Base-by-base conservation (phyloP, 2,329 filamentous ascomycete genomes). In the Ustilaginoidea virens region DNA sequence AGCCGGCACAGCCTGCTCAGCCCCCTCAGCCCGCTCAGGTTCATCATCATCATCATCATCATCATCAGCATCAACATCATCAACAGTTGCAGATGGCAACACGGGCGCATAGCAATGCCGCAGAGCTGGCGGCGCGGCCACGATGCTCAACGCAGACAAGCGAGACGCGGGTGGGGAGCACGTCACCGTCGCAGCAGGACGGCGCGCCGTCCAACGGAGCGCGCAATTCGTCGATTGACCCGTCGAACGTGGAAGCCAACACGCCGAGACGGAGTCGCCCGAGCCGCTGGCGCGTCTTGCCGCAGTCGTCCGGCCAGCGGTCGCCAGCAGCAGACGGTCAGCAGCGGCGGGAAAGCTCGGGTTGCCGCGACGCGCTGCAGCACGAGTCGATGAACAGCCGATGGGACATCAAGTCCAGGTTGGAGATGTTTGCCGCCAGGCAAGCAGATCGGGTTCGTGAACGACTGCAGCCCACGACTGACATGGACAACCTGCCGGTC, bases 391-490 rank as follows among this genome's bases (percentile, higher is more conserved):
- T 32, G 12, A 32, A 41, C 11, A 40, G 43, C 15, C 51, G 59
- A 23, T 75, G 71, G 70, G 69, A 74, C 40, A 40, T 76, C 7
- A 61, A 60, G 19, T 55, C 55, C 7, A 60, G 69, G 10, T 44
- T 76, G 2, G 72, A 77, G 34, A 64, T 73, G 27, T 75, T 75
- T 39, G 69, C 70, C 1, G 67, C 58, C 1, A 61, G 58, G 6
- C 69, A 75, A 36, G 72, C 69, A 1, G 71, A 76, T 36, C 66
- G 59, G 42, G 46, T 75, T 5, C 56, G 69, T 7, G 70, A 75
- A 31, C 61, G 55, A 33, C 58, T 72, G 26, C 56, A 63, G 8
- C 61, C 69, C 7, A 62, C 60, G 1, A 57, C 62, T 1, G 61
- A 68, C 38, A 68, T 62, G 2, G 63, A 65, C 13, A 63, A 60